Evolutionary conservation across 345 rosid species (phyloP).

Genomic region (Ceriops zippeliana): DNA sequence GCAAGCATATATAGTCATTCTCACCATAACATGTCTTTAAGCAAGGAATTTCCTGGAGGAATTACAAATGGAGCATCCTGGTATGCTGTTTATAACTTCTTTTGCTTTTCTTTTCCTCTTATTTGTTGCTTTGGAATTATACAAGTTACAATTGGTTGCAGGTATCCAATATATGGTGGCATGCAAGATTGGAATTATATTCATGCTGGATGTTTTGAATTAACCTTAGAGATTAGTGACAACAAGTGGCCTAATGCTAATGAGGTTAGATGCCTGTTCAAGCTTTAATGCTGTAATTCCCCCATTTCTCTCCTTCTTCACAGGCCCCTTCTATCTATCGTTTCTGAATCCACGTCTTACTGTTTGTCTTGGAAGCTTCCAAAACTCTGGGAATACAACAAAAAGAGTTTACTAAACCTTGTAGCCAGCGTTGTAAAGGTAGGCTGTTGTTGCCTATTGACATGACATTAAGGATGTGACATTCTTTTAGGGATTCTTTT

Average conservation of each 20-base stretch:
- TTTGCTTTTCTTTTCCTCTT: not conserved
- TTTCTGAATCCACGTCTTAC: slow-evolving; percentile 17
- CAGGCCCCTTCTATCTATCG: slow-evolving; percentile 3
- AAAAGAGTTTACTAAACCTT: slow-evolving; percentile 87
- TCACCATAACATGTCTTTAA: slow-evolving; percentile 87
- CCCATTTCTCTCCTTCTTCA: not conserved
- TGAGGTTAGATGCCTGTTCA: slow-evolving; percentile 52
- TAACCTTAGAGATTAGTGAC: slow-evolving; percentile 94
- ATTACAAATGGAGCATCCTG: slow-evolving; percentile 94
- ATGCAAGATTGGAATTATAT: slow-evolving; percentile 99
- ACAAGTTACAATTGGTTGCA: slow-evolving; percentile 32
- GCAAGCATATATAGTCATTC: slow-evolving; percentile 74
- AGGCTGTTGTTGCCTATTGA: slow-evolving; percentile 3
- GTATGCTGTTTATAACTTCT: slow-evolving; percentile 32
- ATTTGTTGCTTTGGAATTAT: slow-evolving; percentile 6
- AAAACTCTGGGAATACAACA: slow-evolving; percentile 81
- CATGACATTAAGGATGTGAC: too few species aligned
- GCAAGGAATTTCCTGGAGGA: slow-evolving; percentile 85
- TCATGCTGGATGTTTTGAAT: slow-evolving; percentile 88
- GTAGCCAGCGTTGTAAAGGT: slow-evolving; percentile 81
- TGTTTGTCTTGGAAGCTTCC: slow-evolving; percentile 55
- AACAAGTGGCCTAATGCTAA: slow-evolving; percentile 85
- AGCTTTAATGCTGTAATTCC: not conserved
- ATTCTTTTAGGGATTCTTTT: not conserved
- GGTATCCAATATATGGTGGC: slow-evolving; percentile 98